Evolutionary conservation across 1,284 basidiomycete species (phyloP).

Genomic region (Cryptococcus sp.): DNA sequence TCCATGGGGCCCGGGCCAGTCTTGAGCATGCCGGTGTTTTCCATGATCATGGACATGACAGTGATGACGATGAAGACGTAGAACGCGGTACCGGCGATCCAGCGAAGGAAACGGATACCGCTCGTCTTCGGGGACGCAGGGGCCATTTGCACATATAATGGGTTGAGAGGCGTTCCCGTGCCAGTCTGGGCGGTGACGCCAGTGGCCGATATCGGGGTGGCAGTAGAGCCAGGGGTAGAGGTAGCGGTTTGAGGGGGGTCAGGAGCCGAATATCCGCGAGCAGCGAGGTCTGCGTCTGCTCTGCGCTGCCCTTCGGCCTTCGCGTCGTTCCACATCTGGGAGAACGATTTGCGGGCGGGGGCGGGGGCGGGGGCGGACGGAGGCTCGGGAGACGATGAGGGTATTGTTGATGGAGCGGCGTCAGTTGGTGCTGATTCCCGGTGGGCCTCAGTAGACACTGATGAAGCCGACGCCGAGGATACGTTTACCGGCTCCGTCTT

Average conservation of each 20-base stretch:
- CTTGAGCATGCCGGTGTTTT: slow-evolving; percentile 87
- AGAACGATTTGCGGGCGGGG: too few relatives aligned
- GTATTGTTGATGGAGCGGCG: neutral
- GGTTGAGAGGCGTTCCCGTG: slow-evolving; percentile 41
- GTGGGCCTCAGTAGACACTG: neutral
- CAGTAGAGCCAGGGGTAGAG: neutral
- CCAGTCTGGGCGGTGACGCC: slow-evolving; percentile 7
- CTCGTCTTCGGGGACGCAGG: slow-evolving; percentile 34
- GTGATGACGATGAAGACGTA: slow-evolving; percentile 61
- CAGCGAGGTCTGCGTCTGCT: too few relatives aligned
- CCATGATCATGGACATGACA: slow-evolving; percentile 78
- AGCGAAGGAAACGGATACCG: slow-evolving; percentile 32
- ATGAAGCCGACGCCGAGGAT: neutral
- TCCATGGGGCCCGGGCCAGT: slow-evolving; percentile 63
- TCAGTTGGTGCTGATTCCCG: too few relatives aligned
- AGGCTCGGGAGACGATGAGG: slow-evolving; percentile 8
- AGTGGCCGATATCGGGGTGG: slow-evolving; percentile 1
- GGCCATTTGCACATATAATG: slow-evolving; percentile 46
- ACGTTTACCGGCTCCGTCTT: too few relatives aligned
- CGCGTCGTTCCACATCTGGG: too few relatives aligned
- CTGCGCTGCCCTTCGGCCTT: too few relatives aligned
- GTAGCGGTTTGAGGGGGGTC: slow-evolving; percentile 26
- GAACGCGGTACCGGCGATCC: slow-evolving; percentile 34
- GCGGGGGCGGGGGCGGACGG: slow-evolving; percentile 46
- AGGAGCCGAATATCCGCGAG: slow-evolving; percentile 7